Percentiles rank a stretch among this genome's conserved stretches.
Conservation (phyloP, 1,284 basidiomycete species). For the Wolfiporia cocos region DNA sequence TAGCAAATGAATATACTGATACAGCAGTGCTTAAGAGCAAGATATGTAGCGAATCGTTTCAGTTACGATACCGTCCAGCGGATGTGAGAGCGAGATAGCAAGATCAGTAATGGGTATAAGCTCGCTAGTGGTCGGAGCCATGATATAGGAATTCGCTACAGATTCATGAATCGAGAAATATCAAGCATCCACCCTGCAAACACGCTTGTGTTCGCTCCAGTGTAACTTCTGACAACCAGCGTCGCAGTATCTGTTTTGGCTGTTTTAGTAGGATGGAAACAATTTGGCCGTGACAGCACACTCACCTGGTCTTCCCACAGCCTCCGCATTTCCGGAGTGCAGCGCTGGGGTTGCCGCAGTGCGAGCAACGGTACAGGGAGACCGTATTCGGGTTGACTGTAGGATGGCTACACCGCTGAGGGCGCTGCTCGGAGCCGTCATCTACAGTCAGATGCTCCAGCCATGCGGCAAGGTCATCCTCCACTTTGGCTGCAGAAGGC, state of each 20-base stretch:
- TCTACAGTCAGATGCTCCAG: conserved; percentile 41
- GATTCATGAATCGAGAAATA: too few species aligned
- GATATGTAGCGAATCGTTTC: too few species aligned
- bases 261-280: neutral
- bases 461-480: conserved; percentile 53
- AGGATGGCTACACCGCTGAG: conserved; percentile 27
- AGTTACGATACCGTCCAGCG: too few species aligned
- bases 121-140: too few species aligned
- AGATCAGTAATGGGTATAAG: too few species aligned
- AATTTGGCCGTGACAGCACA: neutral
- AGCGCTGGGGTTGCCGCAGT: conserved; percentile 54
- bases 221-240: conserved; percentile 41
- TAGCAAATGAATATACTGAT: too few species aligned
- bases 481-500: conserved; percentile 29
- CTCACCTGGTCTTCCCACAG: conserved; percentile 34
- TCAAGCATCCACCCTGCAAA: conserved; percentile 14
- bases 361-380: conserved; percentile 47
- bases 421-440: conserved; percentile 26
- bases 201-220: conserved; percentile 31
- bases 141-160: too few species aligned
- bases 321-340: conserved; percentile 31
- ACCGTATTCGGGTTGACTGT: conserved; percentile 39
- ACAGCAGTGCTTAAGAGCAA: too few species aligned
- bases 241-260: conserved; percentile 40
- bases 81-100: too few species aligned